Evolutionary conservation across 441 rosid species (phyloP).

Genomic region (Lepidium campestre): DNA sequence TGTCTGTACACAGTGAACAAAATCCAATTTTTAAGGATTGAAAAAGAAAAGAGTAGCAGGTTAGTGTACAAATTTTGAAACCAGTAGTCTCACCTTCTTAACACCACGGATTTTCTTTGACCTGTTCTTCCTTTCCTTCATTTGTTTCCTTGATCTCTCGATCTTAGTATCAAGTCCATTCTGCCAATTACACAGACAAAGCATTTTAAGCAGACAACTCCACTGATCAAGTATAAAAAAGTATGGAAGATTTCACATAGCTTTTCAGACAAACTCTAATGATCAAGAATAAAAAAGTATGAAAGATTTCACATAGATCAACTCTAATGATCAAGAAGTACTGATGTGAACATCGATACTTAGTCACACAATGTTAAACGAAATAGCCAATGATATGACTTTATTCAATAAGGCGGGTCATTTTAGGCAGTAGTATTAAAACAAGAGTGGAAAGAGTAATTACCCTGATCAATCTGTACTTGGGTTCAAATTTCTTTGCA

Average conservation of each 20-base stretch:
- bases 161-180: constrained; percentile 80
- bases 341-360: neutral
- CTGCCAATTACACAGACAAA: constrained; percentile 25
- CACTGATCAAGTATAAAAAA: too few relatives aligned
- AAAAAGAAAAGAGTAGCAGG: neutral
- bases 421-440: neutral
- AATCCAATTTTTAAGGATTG: too few relatives aligned
- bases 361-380: neutral
- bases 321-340: neutral
- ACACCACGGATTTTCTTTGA: constrained; percentile 87
- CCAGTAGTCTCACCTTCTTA: constrained; percentile 52
- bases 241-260: neutral
- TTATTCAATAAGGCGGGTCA: neutral
- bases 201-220: neutral
- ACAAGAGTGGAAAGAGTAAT: neutral
- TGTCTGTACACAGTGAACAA: constrained; percentile 34
- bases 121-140: constrained; percentile 93
- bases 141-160: constrained; percentile 79
- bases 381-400: too few relatives aligned
- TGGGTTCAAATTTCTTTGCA: constrained; percentile 91
- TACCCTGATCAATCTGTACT: constrained; percentile 95
- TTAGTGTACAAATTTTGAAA: neutral
- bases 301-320: neutral
- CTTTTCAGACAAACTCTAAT: neutral
- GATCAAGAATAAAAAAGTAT: neutral